Conservation (phyloP, 108 stramenopile species). For the Skeletonema menzelii region DNA sequence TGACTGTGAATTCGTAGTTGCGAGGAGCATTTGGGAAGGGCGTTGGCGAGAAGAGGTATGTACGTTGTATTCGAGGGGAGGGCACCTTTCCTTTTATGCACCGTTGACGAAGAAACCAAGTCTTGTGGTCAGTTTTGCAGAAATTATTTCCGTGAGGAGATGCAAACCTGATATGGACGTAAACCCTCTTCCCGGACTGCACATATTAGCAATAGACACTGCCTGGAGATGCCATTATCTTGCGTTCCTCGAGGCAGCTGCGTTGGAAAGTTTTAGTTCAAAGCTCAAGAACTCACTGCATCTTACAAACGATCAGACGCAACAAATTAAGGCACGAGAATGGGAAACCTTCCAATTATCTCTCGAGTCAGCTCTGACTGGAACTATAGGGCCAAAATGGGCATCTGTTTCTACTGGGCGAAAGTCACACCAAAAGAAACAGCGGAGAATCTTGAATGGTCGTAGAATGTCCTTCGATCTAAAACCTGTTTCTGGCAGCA, state of each 20-base stretch:
- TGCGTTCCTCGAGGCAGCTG: constrained; percentile 58
- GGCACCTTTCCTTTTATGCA: constrained; percentile 77
- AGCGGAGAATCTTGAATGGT: constrained; percentile 69
- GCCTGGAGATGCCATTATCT: constrained; percentile 84
- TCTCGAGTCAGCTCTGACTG: constrained; percentile 61
- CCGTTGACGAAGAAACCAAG: constrained; percentile 80
- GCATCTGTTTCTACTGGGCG: constrained; percentile 54
- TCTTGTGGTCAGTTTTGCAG: constrained; percentile 66
- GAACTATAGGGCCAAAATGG: constrained; percentile 66
- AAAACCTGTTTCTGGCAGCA: constrained; percentile 24
- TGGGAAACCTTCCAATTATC: constrained; percentile 77
- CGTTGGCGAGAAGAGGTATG: constrained; percentile 94
- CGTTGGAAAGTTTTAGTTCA: constrained; percentile 51
- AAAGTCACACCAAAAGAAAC: constrained; percentile 54
- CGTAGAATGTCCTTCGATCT: constrained; percentile 78
- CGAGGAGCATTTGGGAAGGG: constrained; percentile 88
- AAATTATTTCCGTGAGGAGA: constrained; percentile 57
- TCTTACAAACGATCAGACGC: constrained; percentile 21
- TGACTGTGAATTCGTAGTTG: constrained; percentile 64
- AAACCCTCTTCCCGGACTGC: constrained; percentile 73
- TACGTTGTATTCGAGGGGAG: constrained; percentile 60
- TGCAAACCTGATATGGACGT: constrained; percentile 31
- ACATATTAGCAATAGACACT: constrained; percentile 77
- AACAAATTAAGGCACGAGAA: constrained; percentile 57
- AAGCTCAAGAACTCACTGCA: constrained; percentile 50